A percentile compares a stretch with the other conserved stretches of the same genome.
Conservation (phyloP, 441 rosid species). For the Metrosideros polymorpha region DNA sequence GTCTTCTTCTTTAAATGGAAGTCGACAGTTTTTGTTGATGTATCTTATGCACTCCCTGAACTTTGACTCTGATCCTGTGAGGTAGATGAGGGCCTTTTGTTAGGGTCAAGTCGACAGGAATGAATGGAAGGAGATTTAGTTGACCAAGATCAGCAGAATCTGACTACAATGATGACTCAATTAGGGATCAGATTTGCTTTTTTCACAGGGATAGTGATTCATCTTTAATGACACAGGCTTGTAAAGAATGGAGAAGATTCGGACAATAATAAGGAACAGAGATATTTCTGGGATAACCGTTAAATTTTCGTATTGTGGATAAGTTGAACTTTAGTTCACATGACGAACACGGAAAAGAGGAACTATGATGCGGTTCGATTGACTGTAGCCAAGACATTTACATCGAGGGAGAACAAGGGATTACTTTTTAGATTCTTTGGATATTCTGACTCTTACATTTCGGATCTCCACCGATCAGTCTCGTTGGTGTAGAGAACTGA, state of each 20-base stretch:
- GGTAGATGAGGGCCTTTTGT: background rate
- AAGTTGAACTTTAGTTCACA: background rate
- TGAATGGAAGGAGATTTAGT: background rate
- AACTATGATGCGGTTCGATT: background rate
- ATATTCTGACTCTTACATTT: background rate
- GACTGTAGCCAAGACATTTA: background rate
- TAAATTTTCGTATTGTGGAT: background rate
- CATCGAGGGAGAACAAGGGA: too few species aligned
- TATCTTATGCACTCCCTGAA: background rate
- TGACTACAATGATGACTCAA: accelerated
- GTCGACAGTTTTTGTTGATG: background rate
- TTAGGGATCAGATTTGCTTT: background rate
- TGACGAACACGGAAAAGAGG: background rate
- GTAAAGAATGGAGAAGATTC: background rate
- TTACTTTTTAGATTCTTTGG: too few species aligned
- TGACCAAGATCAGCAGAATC: background rate
- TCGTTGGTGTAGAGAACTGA: background rate
- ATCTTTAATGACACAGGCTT: background rate
- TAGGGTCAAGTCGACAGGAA: background rate
- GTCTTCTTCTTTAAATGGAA: background rate
- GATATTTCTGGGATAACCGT: background rate
- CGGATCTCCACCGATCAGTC: background rate
- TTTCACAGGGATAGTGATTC: background rate
- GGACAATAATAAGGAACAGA: background rate
- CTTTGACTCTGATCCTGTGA: background rate